A percentile compares a stretch with the other conserved stretches of the same genome.
phyloP scores from a whole-genome alignment of 78 protist genomes.

The Diacronema lutheri region DNA sequence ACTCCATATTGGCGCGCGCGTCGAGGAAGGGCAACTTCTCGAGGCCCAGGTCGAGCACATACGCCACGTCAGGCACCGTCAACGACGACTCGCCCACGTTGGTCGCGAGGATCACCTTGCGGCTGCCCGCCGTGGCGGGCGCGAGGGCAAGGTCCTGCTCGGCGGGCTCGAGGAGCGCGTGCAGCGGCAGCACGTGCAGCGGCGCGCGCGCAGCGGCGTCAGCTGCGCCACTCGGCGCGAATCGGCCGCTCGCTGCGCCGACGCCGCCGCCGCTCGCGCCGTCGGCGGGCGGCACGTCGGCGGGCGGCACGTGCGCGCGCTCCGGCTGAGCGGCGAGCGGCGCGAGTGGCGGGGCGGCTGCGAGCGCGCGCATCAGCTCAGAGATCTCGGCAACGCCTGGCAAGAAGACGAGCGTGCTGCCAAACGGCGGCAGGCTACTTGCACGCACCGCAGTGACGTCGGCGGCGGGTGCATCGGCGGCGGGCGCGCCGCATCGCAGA shows the following conservation, averaged over 20 bases:
- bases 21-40: background rate
- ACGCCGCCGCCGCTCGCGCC: too few relatives aligned
- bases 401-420: background rate
- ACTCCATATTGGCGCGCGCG: background rate
- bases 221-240: too few relatives aligned
- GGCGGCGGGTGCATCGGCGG: background rate
- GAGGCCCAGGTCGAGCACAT: conserved; percentile 36
- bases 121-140: background rate
- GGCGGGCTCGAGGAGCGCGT: background rate
- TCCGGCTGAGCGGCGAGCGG: background rate
- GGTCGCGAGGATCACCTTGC: conserved; percentile 42
- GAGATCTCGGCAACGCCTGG: background rate
- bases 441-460: background rate
- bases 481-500: too few relatives aligned
- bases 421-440: background rate
- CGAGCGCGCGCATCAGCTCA: background rate
- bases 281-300: too few relatives aligned
- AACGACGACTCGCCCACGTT: conserved; percentile 66
- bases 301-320: background rate
- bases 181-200: background rate
- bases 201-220: background rate
- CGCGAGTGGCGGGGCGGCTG: background rate
- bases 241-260: too few relatives aligned
- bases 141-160: background rate
- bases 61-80: conserved; percentile 31